Evolutionary conservation across 2,329 filamentous ascomycete genomes (phyloP), one percentile per base, ranked within the genome.

Genomic region (Albophoma yamanashiensis): DNA sequence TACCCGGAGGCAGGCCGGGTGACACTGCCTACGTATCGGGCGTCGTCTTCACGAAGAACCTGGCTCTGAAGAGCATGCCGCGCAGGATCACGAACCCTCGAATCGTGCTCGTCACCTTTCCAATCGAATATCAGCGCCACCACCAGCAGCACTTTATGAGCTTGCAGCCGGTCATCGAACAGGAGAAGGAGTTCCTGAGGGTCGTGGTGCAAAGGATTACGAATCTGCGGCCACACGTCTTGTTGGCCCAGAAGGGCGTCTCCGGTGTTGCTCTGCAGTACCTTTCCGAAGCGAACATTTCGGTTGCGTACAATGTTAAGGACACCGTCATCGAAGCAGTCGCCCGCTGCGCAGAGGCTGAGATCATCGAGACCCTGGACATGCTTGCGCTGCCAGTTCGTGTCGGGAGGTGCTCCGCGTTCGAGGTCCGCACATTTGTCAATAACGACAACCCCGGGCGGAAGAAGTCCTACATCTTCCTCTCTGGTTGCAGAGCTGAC

Each of bases 21-120:
- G 93, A 99, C 73, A 97, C 93, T 8, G 87, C 88, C n/a, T 99
- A 99, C 72, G 89, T 97, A 20, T 96, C 94, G 12, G 95, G 94
- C 0, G 88, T 99, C 11, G 92, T 99, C 1, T 99, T 99, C 71
- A 94, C 92, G 15, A 99, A 99, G 71, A 99, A 99, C 64, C 78
- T 99, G 57, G 94, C 95, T 0, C 77, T 97, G 58, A 99, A 99
- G 72, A 96, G 89, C 73, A 99, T 99, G 94, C 88, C 90, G 22
- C 85, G 94, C 60, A 90, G 86, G 63, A 94, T 97, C 63, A 74
- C 82, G 15, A 88, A 90, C 59, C 94, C 94, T 3, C 87, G 91
- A 39, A 94, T 99, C 62, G 82, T 96, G 56, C 91, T 99, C 64
- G 88, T 99, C 60, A 93, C 92, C 0, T 99, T 99, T 69, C 87